Percentiles rank a stretch among this genome's conserved stretches.
These are phyloP conservation scores for Lachnellula suecica DNA, from an alignment of 2,329 filamentous ascomycete genomes.

Conservation along the genomic window DNA sequence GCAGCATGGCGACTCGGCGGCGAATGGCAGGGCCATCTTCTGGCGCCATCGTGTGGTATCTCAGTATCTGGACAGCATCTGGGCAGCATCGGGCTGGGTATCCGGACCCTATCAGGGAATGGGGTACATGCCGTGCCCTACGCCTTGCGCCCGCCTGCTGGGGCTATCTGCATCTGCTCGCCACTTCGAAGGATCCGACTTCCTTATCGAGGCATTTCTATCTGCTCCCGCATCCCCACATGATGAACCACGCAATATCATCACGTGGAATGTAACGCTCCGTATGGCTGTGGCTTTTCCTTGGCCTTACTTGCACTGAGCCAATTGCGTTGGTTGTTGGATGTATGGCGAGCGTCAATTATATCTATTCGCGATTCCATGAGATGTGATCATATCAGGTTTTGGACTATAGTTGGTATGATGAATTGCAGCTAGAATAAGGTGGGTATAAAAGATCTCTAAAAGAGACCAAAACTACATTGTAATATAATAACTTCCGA, in stretches of 20 bases:
- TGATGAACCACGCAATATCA: too few relatives aligned
- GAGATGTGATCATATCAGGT: not conserved
- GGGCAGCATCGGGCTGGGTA: constrained; percentile 9
- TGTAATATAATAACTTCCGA: constrained; percentile 2
- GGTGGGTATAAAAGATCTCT: not conserved
- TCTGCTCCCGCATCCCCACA: not conserved
- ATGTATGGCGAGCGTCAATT: too few relatives aligned
- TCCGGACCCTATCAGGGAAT: constrained; percentile 18
- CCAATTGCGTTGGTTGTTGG: too few relatives aligned
- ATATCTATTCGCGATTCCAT: too few relatives aligned
- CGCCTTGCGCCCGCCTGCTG: not conserved
- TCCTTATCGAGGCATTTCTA: constrained; percentile 10
- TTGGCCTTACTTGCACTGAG: too few relatives aligned
- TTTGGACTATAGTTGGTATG: not conserved
- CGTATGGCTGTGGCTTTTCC: too few relatives aligned
- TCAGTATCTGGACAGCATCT: not conserved
- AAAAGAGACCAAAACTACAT: constrained; percentile 2
- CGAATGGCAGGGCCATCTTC: not conserved
- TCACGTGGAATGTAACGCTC: not conserved
- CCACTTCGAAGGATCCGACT: constrained; percentile 11
- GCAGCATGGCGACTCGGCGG: too few relatives aligned
- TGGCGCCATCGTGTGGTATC: not conserved
- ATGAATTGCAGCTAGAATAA: not conserved
- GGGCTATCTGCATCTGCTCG: constrained; percentile 11
- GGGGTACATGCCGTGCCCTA: not conserved